Conservation (phyloP, 306 rosid genomes). For the Castanospermum australe region DNA sequence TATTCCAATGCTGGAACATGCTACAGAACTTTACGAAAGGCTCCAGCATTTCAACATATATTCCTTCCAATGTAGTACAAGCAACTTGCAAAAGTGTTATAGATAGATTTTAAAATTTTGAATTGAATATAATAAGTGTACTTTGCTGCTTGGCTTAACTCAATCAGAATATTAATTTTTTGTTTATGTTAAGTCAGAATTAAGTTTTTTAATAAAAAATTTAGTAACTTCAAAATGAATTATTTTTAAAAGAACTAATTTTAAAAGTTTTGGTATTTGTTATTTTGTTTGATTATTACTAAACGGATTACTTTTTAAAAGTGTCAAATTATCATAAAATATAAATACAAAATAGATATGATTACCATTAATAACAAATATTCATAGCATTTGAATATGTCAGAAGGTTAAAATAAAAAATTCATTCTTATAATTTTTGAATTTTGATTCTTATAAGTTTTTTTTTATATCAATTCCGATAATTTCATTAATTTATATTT, state of each 20-base stretch:
- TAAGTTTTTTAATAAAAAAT: neutral
- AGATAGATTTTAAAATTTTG: neutral
- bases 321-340: neutral
- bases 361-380: too few relatives aligned
- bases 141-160: neutral
- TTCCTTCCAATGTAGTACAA: neutral
- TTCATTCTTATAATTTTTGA: too few relatives aligned
- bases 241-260: neutral
- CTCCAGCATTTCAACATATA: too few relatives aligned
- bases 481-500: too few relatives aligned
- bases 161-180: neutral
- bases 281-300: neutral
- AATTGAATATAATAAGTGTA: neutral
- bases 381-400: too few relatives aligned
- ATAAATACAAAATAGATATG: neutral
- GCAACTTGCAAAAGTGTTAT: neutral
- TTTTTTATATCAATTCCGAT: too few relatives aligned
- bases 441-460: too few relatives aligned
- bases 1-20: too few relatives aligned
- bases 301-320: neutral
- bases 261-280: neutral
- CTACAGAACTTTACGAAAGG: too few relatives aligned
- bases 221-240: neutral
- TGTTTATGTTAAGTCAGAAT: neutral
- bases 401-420: too few relatives aligned